Percentiles rank a stretch among this genome's conserved stretches.
Evolutionary conservation across 306 rosid genomes (phyloP).

Genomic region (Sicyos edulis): DNA sequence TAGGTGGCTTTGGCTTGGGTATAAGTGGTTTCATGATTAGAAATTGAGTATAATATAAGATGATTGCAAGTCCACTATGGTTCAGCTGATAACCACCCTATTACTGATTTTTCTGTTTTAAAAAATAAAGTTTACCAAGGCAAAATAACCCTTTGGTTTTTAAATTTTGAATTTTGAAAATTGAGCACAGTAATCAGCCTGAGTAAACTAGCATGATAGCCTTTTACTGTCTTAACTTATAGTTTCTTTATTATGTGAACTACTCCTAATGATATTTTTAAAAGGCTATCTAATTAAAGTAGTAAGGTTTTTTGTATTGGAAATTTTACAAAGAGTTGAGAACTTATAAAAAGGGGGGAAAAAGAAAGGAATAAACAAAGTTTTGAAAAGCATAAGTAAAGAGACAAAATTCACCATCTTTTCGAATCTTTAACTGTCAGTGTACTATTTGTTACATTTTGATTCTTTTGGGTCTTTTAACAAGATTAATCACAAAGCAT

Average conservation of each 20-base stretch:
- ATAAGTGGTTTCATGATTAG: constrained; percentile 6
- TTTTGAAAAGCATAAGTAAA: neutral
- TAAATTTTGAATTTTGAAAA: neutral
- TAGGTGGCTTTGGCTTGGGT: neutral
- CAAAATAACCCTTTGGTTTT: too few species aligned
- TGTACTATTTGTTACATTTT: neutral
- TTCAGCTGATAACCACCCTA: neutral
- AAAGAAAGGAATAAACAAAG: neutral
- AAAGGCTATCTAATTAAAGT: neutral
- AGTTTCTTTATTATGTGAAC: neutral
- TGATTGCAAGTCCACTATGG: neutral
- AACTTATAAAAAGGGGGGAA: neutral
- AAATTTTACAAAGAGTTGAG: neutral
- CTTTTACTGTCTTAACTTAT: neutral
- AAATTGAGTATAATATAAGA: neutral
- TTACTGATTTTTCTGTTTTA: neutral
- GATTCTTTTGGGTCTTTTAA: constrained; percentile 2
- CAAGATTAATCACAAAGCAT: neutral
- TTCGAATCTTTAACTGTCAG: neutral
- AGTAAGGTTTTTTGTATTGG: neutral
- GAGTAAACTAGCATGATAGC: too few species aligned
- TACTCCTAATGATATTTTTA: neutral
- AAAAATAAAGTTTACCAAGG: neutral
- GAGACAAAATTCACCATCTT: neutral
- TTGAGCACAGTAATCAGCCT: too few species aligned